Percentiles rank a stretch among this genome's conserved stretches.
Conservation (phyloP, 176 grass and related monocot genomes). For the Thinopyrum elongatum region DNA sequence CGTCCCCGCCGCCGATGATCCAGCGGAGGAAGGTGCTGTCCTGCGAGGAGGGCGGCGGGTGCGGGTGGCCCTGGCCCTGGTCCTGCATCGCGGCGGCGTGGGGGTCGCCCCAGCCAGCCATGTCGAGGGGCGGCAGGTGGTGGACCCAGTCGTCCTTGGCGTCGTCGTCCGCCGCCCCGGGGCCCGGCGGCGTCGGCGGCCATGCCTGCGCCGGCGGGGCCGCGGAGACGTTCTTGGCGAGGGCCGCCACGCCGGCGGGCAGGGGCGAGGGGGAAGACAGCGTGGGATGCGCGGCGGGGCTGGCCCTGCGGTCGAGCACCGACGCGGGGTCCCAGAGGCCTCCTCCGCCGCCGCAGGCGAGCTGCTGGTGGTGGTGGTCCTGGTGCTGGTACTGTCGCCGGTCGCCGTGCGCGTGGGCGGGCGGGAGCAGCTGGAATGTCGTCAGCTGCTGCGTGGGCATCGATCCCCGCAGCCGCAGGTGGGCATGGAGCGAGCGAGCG, state of each 20-base stretch:
- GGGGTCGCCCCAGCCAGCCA: slow-evolving; percentile 35
- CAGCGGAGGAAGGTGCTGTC: slow-evolving; percentile 77
- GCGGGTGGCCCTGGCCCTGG: neutral
- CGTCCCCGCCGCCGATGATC: slow-evolving; percentile 59
- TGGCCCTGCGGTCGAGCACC: slow-evolving; percentile 57
- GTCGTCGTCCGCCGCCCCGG: neutral
- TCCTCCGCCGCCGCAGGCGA: neutral
- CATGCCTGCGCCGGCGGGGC: slow-evolving; percentile 38
- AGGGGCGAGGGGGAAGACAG: slow-evolving; percentile 45
- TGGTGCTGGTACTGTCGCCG: neutral
- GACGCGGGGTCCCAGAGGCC: slow-evolving; percentile 45
- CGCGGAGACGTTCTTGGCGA: slow-evolving; percentile 40
- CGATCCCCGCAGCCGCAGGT: too few species aligned
- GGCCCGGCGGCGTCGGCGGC: slow-evolving; percentile 21
- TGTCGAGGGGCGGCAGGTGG: slow-evolving; percentile 56
- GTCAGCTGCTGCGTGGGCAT: slow-evolving; percentile 48
- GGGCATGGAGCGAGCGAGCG: too few species aligned
- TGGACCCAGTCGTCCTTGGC: slow-evolving; percentile 36
- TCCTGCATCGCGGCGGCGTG: neutral
- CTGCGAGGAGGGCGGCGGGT: slow-evolving; percentile 14
- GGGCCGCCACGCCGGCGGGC: slow-evolving; percentile 63
- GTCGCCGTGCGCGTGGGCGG: neutral
- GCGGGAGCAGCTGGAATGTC: neutral
- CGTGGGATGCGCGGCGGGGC: slow-evolving; percentile 41
- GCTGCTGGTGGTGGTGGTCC: neutral